phyloP scores from a whole-genome alignment of 139 green algal species.

The Desmodesmus armatus region DNA sequence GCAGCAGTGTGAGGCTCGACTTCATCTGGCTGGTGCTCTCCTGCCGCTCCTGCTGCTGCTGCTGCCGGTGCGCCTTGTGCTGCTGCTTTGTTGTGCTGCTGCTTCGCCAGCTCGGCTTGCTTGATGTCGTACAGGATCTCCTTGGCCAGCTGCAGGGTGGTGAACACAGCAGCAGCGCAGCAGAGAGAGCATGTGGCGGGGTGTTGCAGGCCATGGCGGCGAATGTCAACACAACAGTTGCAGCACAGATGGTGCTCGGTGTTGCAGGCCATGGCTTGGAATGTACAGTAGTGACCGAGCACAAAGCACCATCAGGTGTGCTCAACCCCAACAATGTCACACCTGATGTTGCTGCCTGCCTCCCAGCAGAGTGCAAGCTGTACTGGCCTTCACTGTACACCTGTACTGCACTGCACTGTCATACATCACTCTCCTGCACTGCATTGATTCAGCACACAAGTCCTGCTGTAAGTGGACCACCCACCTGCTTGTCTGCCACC shows the following conservation, averaged over 20 bases:
- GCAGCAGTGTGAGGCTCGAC: no score
- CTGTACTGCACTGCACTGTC: no score
- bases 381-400: no score
- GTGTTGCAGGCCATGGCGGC: not conserved
- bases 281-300: no score
- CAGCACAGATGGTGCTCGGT: not conserved
- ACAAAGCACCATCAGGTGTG: no score
- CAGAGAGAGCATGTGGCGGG: not conserved
- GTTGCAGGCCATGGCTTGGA: no score
- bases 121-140: constrained; percentile 91
- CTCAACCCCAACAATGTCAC: no score
- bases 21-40: no score
- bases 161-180: not conserved
- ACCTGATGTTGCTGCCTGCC: no score
- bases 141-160: constrained; percentile 65
- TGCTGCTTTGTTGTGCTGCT: constrained; percentile 22
- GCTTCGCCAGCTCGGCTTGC: constrained; percentile 66
- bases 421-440: not conserved
- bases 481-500: constrained; percentile 77
- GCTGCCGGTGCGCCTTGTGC: not conserved
- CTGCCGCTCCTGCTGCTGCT: not conserved
- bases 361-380: no score
- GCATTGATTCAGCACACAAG: no score
- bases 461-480: no score
- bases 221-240: not conserved